Conservation (phyloP, 2,329 filamentous ascomycete genomes). For the Chrysosporium queenslandicum region DNA sequence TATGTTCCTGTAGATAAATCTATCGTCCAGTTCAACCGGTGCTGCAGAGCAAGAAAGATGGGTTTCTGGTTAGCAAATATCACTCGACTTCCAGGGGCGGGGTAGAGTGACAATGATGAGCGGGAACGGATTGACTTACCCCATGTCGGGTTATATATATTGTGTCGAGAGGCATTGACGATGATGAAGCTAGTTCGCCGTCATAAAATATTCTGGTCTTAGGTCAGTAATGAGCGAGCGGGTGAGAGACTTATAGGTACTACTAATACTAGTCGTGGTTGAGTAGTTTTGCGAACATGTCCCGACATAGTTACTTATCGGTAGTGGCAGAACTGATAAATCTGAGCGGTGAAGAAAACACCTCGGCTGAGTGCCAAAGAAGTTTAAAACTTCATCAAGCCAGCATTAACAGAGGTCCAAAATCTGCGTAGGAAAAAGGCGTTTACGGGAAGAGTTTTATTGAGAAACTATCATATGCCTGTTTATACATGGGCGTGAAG, state of each 20-base stretch:
- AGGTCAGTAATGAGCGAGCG: neutral
- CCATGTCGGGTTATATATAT: constrained; percentile 69
- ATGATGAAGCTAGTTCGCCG: neutral
- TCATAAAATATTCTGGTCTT: neutral
- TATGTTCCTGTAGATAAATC: constrained; percentile 73
- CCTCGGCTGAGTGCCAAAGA: constrained; percentile 8
- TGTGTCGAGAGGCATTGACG: constrained; percentile 53
- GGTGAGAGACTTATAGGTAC: neutral
- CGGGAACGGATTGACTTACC: constrained; percentile 44
- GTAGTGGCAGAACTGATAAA: constrained; percentile 8
- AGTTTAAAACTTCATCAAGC: no score
- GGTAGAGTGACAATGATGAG: neutral
- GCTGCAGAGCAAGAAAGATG: constrained; percentile 44
- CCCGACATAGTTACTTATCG: no score
- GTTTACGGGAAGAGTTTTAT: constrained; percentile 2
- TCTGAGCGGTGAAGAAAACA: constrained; percentile 8
- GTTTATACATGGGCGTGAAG: neutral
- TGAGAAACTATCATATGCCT: neutral
- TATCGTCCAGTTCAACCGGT: constrained; percentile 82
- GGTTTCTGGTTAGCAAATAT: constrained; percentile 13
- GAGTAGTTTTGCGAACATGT: no score
- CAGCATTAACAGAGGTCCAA: no score
- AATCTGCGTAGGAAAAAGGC: neutral
- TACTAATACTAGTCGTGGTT: no score
- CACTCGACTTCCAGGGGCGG: neutral